Conservation (phyloP, 2,329 filamentous ascomycete species). For the Diaporthe citriasiana region DNA sequence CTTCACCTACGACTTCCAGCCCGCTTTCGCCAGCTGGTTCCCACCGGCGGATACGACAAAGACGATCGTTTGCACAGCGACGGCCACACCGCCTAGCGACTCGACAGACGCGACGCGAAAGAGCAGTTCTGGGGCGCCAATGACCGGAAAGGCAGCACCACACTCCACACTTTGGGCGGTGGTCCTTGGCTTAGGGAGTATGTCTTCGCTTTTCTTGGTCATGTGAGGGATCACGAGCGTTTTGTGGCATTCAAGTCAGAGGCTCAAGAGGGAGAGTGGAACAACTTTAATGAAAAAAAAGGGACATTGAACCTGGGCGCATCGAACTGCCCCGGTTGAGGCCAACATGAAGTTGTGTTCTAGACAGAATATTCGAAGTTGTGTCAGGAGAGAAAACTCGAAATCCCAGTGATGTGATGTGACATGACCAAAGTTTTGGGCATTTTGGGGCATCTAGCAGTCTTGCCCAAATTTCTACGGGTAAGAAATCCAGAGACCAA, state of each 20-base stretch:
- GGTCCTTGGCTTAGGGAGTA: not conserved
- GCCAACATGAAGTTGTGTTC: not conserved
- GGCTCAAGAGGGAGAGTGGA: not conserved
- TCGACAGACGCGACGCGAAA: not conserved
- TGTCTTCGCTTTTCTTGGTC: not conserved
- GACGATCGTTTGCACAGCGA: conserved; percentile 4
- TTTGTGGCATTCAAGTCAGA: too few species aligned
- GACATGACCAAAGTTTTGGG: not conserved
- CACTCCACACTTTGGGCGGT: not conserved
- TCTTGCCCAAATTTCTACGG: not conserved
- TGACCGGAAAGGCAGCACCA: not conserved
- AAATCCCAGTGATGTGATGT: not conserved
- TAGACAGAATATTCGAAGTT: too few species aligned
- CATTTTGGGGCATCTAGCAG: not conserved
- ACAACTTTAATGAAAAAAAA: not conserved
- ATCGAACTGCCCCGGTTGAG: not conserved
- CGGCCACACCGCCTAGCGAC: not conserved
- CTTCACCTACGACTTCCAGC: conserved; percentile 20
- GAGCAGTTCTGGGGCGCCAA: not conserved
- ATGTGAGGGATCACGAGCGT: not conserved
- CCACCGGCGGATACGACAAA: not conserved
- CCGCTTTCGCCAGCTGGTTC: conserved; percentile 29
- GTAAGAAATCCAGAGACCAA: not conserved
- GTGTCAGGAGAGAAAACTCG: not conserved
- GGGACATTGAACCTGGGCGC: not conserved